Evolutionary conservation across 768 basidiomycete species (phyloP), one percentile per base, ranked within the genome.

Genomic region (Hemileccinum rubropunctum): DNA sequence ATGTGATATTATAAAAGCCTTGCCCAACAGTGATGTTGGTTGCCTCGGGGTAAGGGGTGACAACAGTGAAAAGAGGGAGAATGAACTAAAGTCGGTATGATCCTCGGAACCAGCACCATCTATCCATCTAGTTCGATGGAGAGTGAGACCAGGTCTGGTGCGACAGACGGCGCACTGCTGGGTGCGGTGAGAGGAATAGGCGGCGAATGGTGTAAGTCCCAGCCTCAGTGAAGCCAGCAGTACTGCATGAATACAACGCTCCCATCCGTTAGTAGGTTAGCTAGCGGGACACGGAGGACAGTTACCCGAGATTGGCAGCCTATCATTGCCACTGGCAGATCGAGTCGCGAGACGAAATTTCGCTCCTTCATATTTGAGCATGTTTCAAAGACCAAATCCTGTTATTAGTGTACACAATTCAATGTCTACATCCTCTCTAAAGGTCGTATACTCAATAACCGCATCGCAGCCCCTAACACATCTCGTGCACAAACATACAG

Each of bases 351-450:
- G n/a, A n/a, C n/a, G n/a, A n/a, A n/a, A n/a, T n/a, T n/a, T n/a
- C n/a, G n/a, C n/a, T n/a, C n/a, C n/a, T n/a, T n/a, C n/a, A n/a
- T n/a, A n/a, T n/a, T n/a, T n/a, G n/a, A n/a, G n/a, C n/a, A n/a
- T n/a, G n/a, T n/a, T n/a, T n/a, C n/a, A n/a, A n/a, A n/a, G n/a
- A n/a, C n/a, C n/a, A n/a, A n/a, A n/a, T n/a, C n/a, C n/a, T n/a
- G n/a, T n/a, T n/a, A n/a, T n/a, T n/a, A n/a, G n/a, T n/a, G n/a
- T n/a, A n/a, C n/a, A n/a, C n/a, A n/a, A n/a, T n/a, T n/a, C n/a
- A n/a, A n/a, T n/a, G n/a, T 48, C 41, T 73, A 98, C 95, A 98
- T 98, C 67, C 92, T 76, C 72, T 97, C 92, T 47, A 99, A 72
- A 9, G 95, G 95, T 41, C 84, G 80, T 58, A 98, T 80, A 58